Evolutionary conservation across 192 early-diverging fungal genomes (phyloP).

Genomic region (Rhizophagus prolifer): DNA sequence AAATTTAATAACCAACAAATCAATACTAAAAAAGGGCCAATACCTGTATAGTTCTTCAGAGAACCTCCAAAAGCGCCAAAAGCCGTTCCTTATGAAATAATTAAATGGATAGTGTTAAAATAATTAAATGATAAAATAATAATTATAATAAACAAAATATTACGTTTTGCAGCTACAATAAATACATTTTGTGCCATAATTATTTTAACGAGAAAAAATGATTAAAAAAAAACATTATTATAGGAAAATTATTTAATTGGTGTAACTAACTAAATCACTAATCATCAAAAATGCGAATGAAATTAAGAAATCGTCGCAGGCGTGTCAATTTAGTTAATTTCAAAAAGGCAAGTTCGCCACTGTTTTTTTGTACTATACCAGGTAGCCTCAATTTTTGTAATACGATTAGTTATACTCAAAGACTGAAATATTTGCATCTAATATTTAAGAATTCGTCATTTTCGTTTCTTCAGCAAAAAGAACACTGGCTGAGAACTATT

Average conservation of each 20-base stretch:
- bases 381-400: background rate
- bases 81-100: conserved; percentile 49
- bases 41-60: conserved; percentile 80
- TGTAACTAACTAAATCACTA: background rate
- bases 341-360: background rate
- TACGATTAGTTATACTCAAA: no score
- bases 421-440: background rate
- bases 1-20: background rate
- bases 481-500: background rate
- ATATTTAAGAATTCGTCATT: background rate
- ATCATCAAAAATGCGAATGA: no score
- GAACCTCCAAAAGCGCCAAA: conserved; percentile 96
- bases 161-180: conserved; percentile 79
- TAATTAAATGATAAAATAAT: background rate
- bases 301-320: background rate
- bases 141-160: conserved; percentile 13
- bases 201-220: conserved; percentile 32
- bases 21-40: conserved; percentile 7
- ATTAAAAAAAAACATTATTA: background rate
- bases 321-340: background rate
- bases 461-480: background rate
- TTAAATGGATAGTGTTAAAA: conserved; percentile 22
- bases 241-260: background rate
- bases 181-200: conserved; percentile 61
- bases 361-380: background rate